Evolutionary conservation across 208 protist species (phyloP).

Genomic region (Jaenimonas drosophilae): DNA sequence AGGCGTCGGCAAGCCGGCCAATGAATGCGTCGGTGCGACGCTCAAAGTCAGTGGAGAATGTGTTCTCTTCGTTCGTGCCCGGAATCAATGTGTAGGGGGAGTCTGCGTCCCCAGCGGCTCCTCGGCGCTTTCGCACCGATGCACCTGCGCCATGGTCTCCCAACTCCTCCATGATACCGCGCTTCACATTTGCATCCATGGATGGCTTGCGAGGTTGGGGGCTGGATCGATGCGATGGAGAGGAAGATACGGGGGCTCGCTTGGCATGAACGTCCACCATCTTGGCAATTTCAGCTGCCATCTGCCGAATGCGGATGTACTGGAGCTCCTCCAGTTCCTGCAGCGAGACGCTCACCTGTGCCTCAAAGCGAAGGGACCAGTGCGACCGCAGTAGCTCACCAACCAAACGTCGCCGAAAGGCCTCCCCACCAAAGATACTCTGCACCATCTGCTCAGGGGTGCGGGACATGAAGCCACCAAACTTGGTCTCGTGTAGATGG

Average conservation of each 20-base stretch:
- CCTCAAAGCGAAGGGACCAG: slow-evolving; percentile 72
- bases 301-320: slow-evolving; percentile 59
- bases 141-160: slow-evolving; percentile 4
- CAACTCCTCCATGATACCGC: slow-evolving; percentile 32
- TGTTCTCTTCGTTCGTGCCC: slow-evolving; percentile 58
- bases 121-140: background rate
- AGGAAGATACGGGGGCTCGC: slow-evolving; percentile 13
- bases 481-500: slow-evolving; percentile 50
- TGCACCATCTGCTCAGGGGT: slow-evolving; percentile 81
- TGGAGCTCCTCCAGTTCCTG: slow-evolving; percentile 80
- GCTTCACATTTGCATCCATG: slow-evolving; percentile 12
- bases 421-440: slow-evolving; percentile 72
- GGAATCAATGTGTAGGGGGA: slow-evolving; percentile 2
- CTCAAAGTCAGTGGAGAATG: slow-evolving; percentile 70
- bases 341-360: slow-evolving; percentile 69
- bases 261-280: slow-evolving; percentile 75
- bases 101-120: too few species aligned
- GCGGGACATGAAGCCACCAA: slow-evolving; percentile 56
- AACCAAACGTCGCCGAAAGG: slow-evolving; percentile 43
- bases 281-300: slow-evolving; percentile 47
- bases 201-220: background rate
- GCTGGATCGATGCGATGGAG: slow-evolving; percentile 1
- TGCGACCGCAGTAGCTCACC: slow-evolving; percentile 72
- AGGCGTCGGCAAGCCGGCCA: slow-evolving; percentile 39
- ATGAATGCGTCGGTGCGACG: slow-evolving; percentile 59